A percentile compares a stretch with the other conserved stretches of the same genome.
Conservation (phyloP, 306 rosid genomes). For the Fagus sylvatica region DNA sequence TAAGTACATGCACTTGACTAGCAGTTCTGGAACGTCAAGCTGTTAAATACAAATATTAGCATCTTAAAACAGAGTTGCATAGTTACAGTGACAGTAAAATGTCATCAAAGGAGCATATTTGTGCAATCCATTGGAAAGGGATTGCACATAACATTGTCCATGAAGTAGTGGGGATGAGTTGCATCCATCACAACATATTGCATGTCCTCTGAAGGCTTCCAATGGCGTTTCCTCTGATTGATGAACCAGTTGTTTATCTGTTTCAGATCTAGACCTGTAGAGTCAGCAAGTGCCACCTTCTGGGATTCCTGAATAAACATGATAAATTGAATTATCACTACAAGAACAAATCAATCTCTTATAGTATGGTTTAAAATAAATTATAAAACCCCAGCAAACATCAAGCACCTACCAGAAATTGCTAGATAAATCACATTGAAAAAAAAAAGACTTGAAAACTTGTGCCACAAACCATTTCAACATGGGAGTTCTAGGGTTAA, state of each 20-base stretch:
- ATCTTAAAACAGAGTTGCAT: not conserved
- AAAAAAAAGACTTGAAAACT: too few relatives aligned
- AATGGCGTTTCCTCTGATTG: slow-evolving; percentile 56
- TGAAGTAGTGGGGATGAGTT: slow-evolving; percentile 30
- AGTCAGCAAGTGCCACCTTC: slow-evolving; percentile 43
- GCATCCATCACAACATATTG: slow-evolving; percentile 46
- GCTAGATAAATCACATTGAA: too few relatives aligned
- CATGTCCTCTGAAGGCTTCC: slow-evolving; percentile 55
- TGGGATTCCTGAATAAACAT: slow-evolving; percentile 35
- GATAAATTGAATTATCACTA: not conserved
- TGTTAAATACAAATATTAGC: not conserved
- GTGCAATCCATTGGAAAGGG: slow-evolving; percentile 45
- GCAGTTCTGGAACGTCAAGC: not conserved
- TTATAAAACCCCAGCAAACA: not conserved
- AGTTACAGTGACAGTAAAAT: not conserved
- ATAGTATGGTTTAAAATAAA: too few relatives aligned
- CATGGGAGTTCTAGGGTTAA: not conserved
- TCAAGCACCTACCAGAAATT: not conserved
- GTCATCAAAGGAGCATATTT: slow-evolving; percentile 31
- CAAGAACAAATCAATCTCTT: not conserved
- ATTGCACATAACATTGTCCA: slow-evolving; percentile 39
- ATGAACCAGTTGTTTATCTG: slow-evolving; percentile 63
- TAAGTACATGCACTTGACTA: not conserved
- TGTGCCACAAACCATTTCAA: too few relatives aligned
- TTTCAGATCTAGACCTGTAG: slow-evolving; percentile 49